Evolutionary conservation across 177 flowering plant genomes (phyloP), one percentile per base, ranked within the genome.

Genomic region (Vitis hybrid): DNA sequence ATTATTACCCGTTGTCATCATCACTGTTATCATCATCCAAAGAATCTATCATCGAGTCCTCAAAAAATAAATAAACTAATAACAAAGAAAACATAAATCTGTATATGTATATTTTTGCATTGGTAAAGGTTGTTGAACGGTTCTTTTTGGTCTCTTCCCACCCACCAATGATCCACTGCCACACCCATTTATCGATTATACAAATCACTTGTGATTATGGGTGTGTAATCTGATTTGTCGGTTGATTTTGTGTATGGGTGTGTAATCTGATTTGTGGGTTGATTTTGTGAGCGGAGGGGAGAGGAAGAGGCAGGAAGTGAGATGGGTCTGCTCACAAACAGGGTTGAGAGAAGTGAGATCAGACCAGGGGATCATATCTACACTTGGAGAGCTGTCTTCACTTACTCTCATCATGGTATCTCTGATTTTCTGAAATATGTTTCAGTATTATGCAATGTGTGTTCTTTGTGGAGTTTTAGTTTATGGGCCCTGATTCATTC

Each of bases 321-420:
- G 58, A 93, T 91, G 97, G 97, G 99, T 72, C 62, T 94, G 18
- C 84, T 96, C 46, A 79, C 89, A 7, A 80, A 96, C 84, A 84
- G 83, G 78, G 91, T 89, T 15, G 95, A 91, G 82, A 88, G 81
- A 72, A 74, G 50, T 54, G 80, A 91, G 73, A 82, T 96, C 84
- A 91, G 86, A 68, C 79, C 92, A 13, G 99, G 97, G 3, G 98
- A 96, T 73, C 99, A 94, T 73, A 89, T 96, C 82, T 96, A 96
- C 83, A 84, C 92, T 64, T 96, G 88, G 86, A 91, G 99, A 80
- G 94, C 93, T 66, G 81, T 87, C 64, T 96, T 92, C 78, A 73
- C 93, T 58, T 96, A 96, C 78, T 88, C 99, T 76, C 99, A 94
- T 73, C 99, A 96, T 68, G 99, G 99, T 93, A 80, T 52, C 11